Percentiles rank a stretch among this genome's conserved stretches.
phyloP scores from a whole-genome alignment of 2,329 filamentous ascomycete genomes.

The Magnaporthales sp. region DNA sequence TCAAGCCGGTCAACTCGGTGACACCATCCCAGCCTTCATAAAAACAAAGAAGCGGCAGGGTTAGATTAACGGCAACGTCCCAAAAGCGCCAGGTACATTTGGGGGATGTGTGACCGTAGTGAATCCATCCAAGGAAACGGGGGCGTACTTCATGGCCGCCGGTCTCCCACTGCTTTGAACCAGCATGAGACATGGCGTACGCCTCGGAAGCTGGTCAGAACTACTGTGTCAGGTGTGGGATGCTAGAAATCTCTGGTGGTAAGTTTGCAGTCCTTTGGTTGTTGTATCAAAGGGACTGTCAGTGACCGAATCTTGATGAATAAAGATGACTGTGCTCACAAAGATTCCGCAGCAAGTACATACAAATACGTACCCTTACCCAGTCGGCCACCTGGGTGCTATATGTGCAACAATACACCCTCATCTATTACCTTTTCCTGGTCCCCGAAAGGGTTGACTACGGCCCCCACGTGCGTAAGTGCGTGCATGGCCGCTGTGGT shows the following conservation, averaged over 20 bases:
- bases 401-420: not conserved
- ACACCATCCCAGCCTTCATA: not conserved
- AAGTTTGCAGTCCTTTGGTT: not conserved
- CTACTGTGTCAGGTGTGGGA: too few species aligned
- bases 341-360: not conserved
- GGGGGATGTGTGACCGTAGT: not conserved
- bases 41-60: not conserved
- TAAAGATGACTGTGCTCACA: not conserved
- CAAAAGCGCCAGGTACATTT: not conserved
- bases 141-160: not conserved
- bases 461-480: not conserved
- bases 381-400: not conserved
- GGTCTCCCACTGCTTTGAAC: not conserved
- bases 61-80: not conserved
- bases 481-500: not conserved
- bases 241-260: not conserved
- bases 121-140: not conserved
- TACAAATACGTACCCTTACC: not conserved
- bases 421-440: not conserved
- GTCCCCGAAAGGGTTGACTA: not conserved
- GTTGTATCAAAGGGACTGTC: not conserved
- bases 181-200: not conserved
- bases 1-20: not conserved
- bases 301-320: not conserved
- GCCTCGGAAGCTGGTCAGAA: not conserved